Percentiles rank a stretch among this genome's conserved stretches.
Evolutionary conservation across 2,329 filamentous ascomycete species (phyloP).

Genomic region (Rhynchosporium graminicola): DNA sequence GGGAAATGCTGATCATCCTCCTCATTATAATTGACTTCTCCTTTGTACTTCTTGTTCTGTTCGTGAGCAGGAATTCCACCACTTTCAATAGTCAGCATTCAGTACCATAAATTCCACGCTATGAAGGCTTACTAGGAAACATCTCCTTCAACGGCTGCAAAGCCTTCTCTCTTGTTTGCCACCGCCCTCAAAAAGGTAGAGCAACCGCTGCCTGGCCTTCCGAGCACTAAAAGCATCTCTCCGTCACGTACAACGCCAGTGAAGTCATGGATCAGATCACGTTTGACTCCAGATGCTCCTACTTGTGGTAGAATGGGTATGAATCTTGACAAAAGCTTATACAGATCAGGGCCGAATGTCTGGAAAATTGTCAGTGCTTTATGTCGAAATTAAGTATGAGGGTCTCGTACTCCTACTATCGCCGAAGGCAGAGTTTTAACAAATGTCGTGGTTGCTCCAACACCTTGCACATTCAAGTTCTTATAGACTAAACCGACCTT

Average conservation of each 20-base stretch:
- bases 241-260: constrained; percentile 66
- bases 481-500: constrained; percentile 78
- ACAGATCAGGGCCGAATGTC: constrained; percentile 80
- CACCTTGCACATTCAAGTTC: constrained; percentile 72
- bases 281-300: constrained; percentile 33
- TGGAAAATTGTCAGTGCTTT: constrained; percentile 19
- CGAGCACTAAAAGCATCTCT: constrained; percentile 74
- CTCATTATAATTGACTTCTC: constrained; percentile 76
- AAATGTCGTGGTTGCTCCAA: constrained; percentile 65
- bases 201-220: constrained; percentile 73
- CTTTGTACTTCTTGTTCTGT: constrained; percentile 65
- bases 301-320: constrained; percentile 34
- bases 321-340: constrained; percentile 53
- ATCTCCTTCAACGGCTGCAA: constrained; percentile 66
- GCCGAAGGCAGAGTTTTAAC: constrained; percentile 74
- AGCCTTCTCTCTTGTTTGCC: constrained; percentile 67
- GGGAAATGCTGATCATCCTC: constrained; percentile 79
- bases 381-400: not conserved
- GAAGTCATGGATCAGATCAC: constrained; percentile 63
- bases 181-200: constrained; percentile 77
- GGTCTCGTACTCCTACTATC: constrained; percentile 55
- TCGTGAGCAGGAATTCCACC: constrained; percentile 69
- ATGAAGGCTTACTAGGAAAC: constrained; percentile 55
- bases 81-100: constrained; percentile 6
- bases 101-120: too few species aligned